phyloP scores from a whole-genome alignment of 2,329 filamentous ascomycete species.

The Penicillium digitatum region DNA sequence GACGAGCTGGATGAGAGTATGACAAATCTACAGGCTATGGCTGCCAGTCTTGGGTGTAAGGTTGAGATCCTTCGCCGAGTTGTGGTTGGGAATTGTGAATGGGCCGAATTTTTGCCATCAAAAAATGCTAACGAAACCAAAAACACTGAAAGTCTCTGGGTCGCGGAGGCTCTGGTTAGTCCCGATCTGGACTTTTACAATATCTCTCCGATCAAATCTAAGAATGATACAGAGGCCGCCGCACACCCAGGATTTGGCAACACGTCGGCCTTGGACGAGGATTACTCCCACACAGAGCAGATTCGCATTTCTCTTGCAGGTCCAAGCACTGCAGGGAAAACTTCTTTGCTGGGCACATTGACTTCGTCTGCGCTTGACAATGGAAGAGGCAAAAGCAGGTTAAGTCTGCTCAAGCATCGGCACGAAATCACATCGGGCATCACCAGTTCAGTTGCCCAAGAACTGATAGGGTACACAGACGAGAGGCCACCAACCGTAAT shows the following conservation, averaged over 20 bases:
- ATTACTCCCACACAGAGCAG: constrained; percentile 61
- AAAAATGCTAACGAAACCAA: constrained; percentile 23
- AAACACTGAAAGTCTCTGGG: constrained; percentile 63
- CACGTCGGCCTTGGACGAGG: constrained; percentile 16
- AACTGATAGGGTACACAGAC: constrained; percentile 76
- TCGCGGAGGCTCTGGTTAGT: constrained; percentile 84
- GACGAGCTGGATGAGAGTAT: constrained; percentile 93
- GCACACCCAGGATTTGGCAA: not conserved
- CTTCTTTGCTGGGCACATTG: constrained; percentile 80
- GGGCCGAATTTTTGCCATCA: constrained; percentile 31
- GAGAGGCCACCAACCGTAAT: constrained; percentile 41
- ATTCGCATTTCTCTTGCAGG: constrained; percentile 83
- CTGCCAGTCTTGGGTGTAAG: constrained; percentile 80
- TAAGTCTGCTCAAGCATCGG: constrained; percentile 84
- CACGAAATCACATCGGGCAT: constrained; percentile 90
- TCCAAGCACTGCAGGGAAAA: constrained; percentile 87
- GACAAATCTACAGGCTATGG: constrained; percentile 81
- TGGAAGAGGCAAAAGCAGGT: constrained; percentile 80
- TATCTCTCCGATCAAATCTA: constrained; percentile 15
- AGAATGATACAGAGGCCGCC: not conserved
- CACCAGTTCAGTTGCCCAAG: constrained; percentile 91
- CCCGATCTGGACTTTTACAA: constrained; percentile 57
- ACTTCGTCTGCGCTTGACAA: constrained; percentile 88
- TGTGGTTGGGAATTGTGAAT: constrained; percentile 76
- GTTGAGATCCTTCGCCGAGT: constrained; percentile 79